Base-by-base conservation (phyloP, 1,284 basidiomycete genomes). In the Trichosporon ovoides region DNA sequence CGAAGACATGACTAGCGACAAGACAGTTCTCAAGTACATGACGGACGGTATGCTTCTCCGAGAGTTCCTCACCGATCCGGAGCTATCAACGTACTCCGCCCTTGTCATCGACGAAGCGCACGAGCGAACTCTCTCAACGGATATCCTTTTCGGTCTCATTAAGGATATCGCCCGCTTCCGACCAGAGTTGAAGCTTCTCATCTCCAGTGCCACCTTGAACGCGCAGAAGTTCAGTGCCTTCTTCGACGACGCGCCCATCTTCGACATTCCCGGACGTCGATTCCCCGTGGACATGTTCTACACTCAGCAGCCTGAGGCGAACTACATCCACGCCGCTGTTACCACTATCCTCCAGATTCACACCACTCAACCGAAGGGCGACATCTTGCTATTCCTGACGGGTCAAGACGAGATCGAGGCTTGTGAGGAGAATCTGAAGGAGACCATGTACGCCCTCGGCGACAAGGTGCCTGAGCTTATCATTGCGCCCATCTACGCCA, bases 371-470 rank as follows among this genome's bases (percentile, higher is more conserved):
- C 93, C 94, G 0, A 90, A 89, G 69, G 96, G 96, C n/a, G 96
- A 98, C 71, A 95, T 99, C 63, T 83, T 98, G 31, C 91, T 98
- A 1, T 98, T 98, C 79, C 82, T 99, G 50, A 98, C 96, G 0
- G 96, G 96, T 65, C 96, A 98, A 83, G 96, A 98, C 75, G 96
- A 98, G 78, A 99, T 98, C 63, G 96, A 99, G 77, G 89, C 91
- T 1, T 94, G 93, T 22, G 88, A 91, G 55, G 95, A 99, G 79
- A 97, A 91, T 72, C 78, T 99, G 48, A 87, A 91, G 72, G 95
- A 98, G 78, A 98, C 96, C 0, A 88, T 92, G 38, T 85, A 91
- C 31, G 89, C 95, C 0, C 80, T 98, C 0, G 95, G 95, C 19
- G 96, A 97, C 80, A 97, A 97, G 79, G 89, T 98, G 43, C 84